These are phyloP conservation scores for Alternaria gaisen DNA, from an alignment of 2,329 filamentous ascomycete genomes.

Conservation along the genomic window DNA sequence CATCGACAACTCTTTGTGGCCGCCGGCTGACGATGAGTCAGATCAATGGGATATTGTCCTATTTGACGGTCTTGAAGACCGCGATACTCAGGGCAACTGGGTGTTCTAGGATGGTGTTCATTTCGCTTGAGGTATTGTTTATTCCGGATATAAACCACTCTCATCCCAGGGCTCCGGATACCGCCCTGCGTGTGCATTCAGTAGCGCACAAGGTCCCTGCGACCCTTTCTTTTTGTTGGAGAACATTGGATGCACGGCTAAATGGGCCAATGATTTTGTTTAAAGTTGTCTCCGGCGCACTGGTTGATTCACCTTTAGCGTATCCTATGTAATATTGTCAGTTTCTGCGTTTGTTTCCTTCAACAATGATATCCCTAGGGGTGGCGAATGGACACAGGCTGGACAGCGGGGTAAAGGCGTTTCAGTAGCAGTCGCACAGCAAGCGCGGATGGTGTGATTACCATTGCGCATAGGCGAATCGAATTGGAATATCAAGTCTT, in stretches of 20 bases:
- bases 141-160: background rate
- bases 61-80: slow-evolving; percentile 47
- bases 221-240: slow-evolving; percentile 2
- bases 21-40: slow-evolving; percentile 23
- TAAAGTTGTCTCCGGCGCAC: background rate
- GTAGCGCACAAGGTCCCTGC: slow-evolving; percentile 1
- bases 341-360: background rate
- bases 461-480: slow-evolving; percentile 3
- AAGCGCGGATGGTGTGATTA: slow-evolving; percentile 1
- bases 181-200: slow-evolving; percentile 12
- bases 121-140: background rate
- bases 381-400: slow-evolving; percentile 4
- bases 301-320: slow-evolving; percentile 1
- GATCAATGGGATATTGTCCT: slow-evolving; percentile 48
- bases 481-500: background rate
- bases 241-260: background rate
- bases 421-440: background rate
- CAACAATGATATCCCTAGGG: slow-evolving; percentile 1
- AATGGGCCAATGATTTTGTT: background rate
- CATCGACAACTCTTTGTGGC: slow-evolving; percentile 47
- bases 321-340: background rate
- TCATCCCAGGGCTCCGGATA: background rate
- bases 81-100: slow-evolving; percentile 48
- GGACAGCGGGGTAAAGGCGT: slow-evolving; percentile 6
- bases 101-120: slow-evolving; percentile 17